Evolutionary conservation across 2,329 filamentous ascomycete species (phyloP).

Genomic region (Sporothrix brasiliensis): DNA sequence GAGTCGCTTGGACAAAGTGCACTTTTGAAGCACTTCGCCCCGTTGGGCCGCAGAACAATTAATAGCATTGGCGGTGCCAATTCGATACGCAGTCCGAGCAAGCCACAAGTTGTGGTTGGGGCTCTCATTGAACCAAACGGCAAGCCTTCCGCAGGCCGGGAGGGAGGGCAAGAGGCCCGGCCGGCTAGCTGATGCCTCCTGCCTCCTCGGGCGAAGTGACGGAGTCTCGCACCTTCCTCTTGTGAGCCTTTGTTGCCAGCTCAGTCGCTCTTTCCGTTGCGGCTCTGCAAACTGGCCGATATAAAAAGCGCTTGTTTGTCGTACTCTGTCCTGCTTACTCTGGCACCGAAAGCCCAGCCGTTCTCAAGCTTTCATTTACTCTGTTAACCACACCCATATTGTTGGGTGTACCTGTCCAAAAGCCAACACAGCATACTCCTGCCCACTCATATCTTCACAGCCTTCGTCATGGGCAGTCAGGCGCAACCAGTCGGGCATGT

Average conservation of each 20-base stretch:
- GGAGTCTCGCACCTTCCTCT: constrained; percentile 4
- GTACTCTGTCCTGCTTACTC: not conserved
- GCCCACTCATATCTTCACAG: not conserved
- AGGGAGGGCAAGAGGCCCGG: not conserved
- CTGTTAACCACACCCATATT: not conserved
- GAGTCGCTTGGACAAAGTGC: not conserved
- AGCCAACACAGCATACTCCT: not conserved
- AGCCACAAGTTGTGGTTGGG: not conserved
- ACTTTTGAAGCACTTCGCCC: not conserved
- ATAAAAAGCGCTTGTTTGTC: not conserved
- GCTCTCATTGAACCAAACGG: not conserved
- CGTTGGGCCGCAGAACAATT: not conserved
- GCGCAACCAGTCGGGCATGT: not conserved
- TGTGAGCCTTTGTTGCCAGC: not conserved
- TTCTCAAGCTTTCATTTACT: not conserved
- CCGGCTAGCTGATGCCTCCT: not conserved
- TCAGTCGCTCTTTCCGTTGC: not conserved
- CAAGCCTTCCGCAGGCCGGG: not conserved
- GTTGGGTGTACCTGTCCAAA: not conserved
- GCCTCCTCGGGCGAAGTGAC: not conserved
- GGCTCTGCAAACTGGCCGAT: not conserved
- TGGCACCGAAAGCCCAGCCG: not conserved
- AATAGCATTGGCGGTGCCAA: not conserved
- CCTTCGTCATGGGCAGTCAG: constrained; percentile 7
- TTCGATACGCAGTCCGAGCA: not conserved